phyloP scores from a whole-genome alignment of 176 grass and related monocot genomes.

The Bonia amplexicaulis region DNA sequence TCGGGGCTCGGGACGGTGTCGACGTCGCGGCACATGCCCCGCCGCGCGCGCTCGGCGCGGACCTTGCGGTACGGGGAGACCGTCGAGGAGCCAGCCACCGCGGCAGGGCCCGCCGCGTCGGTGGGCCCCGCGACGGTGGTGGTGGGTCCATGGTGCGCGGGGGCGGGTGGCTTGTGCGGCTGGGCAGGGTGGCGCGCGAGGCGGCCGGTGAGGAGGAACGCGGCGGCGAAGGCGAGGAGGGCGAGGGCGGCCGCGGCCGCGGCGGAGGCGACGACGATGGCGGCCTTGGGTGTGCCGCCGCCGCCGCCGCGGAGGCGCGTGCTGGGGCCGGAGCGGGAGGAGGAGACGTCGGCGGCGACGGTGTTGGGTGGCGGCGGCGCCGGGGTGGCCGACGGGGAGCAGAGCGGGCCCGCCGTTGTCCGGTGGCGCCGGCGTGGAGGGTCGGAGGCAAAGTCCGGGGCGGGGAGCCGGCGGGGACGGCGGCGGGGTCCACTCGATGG shows the following conservation, averaged over 20 bases:
- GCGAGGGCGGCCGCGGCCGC: slow-evolving; percentile 37
- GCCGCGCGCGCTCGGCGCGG: slow-evolving; percentile 36
- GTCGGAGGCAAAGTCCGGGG: slow-evolving; percentile 40
- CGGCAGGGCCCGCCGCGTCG: not conserved
- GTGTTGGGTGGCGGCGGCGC: slow-evolving; percentile 27
- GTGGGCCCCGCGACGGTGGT: not conserved
- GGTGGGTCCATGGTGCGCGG: not conserved
- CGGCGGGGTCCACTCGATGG: slow-evolving; percentile 77
- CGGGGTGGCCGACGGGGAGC: slow-evolving; percentile 11
- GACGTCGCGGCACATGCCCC: slow-evolving; percentile 58
- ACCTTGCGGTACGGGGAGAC: slow-evolving; percentile 63
- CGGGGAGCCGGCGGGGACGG: slow-evolving; percentile 43
- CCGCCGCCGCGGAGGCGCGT: not conserved
- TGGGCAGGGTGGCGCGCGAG: slow-evolving; percentile 26
- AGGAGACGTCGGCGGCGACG: slow-evolving; percentile 44
- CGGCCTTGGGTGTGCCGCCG: slow-evolving; percentile 39
- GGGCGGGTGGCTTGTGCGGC: slow-evolving; percentile 36
- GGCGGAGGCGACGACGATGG: slow-evolving; percentile 38
- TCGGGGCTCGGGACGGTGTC: slow-evolving; percentile 77
- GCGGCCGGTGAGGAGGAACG: slow-evolving; percentile 36
- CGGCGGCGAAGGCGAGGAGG: slow-evolving; percentile 33
- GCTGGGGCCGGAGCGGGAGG: slow-evolving; percentile 20
- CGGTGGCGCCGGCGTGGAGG: slow-evolving; percentile 32
- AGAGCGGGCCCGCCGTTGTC: slow-evolving; percentile 19
- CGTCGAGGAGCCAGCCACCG: not conserved